Conservation (phyloP, 306 rosid genomes). For the Castanospermum australe region DNA sequence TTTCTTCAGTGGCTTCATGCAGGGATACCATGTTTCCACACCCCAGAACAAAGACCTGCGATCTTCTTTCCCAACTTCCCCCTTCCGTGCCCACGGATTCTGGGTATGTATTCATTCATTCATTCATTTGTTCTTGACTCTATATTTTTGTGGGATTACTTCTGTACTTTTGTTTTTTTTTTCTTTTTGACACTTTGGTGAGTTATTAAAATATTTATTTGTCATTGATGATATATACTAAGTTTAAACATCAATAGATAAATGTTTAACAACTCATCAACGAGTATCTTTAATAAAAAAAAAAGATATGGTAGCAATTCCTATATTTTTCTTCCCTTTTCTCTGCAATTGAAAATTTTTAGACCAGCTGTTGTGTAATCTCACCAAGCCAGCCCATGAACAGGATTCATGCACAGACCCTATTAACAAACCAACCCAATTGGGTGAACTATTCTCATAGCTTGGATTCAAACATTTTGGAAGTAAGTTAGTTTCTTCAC, state of each 20-base stretch:
- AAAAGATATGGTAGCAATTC: too few relatives aligned
- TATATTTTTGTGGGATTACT: not conserved
- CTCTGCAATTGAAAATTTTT: not conserved
- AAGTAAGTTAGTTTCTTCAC: constrained; percentile 42
- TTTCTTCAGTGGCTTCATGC: constrained; percentile 60
- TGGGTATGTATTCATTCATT: constrained; percentile 46
- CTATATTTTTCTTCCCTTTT: not conserved
- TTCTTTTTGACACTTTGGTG: not conserved
- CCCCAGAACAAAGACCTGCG: constrained; percentile 59
- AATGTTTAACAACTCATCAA: too few relatives aligned
- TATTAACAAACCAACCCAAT: constrained; percentile 66
- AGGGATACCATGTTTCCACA: constrained; percentile 71
- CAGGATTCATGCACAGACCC: constrained; percentile 72
- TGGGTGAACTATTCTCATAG: constrained; percentile 68
- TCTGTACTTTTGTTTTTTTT: not conserved
- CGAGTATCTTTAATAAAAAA: too few relatives aligned
- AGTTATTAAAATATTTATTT: too few relatives aligned
- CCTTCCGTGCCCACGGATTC: constrained; percentile 64
- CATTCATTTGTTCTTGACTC: not conserved
- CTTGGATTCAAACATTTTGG: constrained; percentile 40
- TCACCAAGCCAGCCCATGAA: not conserved
- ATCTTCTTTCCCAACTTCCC: constrained; percentile 65
- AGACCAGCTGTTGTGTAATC: not conserved
- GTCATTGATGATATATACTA: too few relatives aligned
- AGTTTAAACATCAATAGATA: too few relatives aligned